These are phyloP conservation scores for Pyrenochaeta sp. DNA, from an alignment of 2,329 filamentous ascomycete genomes.

Conservation along the genomic window DNA sequence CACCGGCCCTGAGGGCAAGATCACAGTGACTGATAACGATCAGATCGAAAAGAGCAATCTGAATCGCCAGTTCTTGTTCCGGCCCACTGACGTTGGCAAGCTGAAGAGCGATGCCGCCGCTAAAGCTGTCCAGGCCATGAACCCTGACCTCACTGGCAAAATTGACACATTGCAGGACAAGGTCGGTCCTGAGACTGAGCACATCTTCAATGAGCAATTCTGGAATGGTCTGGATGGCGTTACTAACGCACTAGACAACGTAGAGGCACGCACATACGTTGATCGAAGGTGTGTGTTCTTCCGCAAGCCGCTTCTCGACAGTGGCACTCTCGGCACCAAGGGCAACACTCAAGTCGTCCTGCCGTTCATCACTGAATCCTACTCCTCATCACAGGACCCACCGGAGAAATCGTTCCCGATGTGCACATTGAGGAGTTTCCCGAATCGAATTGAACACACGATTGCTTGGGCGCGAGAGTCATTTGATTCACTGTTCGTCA, in stretches of 20 bases:
- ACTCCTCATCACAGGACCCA: conserved; percentile 95
- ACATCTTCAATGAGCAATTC: conserved; percentile 93
- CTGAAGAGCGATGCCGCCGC: conserved; percentile 97
- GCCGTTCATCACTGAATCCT: conserved; percentile 91
- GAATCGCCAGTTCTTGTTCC: conserved; percentile 96
- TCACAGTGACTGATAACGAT: conserved; percentile 96
- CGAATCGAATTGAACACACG: conserved; percentile 97
- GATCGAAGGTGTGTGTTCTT: conserved; percentile 98
- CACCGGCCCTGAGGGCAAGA: conserved; percentile 85
- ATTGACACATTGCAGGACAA: conserved; percentile 88
- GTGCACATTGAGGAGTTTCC: conserved; percentile 97
- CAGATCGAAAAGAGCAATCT: conserved; percentile 99
- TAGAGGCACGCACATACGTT: conserved; percentile 95
- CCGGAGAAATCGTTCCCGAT: conserved; percentile 99
- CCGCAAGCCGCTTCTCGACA: conserved; percentile 94
- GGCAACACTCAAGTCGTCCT: conserved; percentile 97
- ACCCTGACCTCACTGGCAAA: conserved; percentile 87
- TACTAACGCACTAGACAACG: conserved; percentile 96
- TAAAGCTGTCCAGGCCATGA: conserved; percentile 91
- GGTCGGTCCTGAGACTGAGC: conserved; percentile 89
- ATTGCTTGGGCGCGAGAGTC: conserved; percentile 98
- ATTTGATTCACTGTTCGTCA: conserved; percentile 93
- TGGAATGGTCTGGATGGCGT: conserved; percentile 89
- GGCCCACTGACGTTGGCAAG: conserved; percentile 89
- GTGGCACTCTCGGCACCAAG: conserved; percentile 97